Evolutionary conservation across 768 basidiomycete species (phyloP).

Genomic region (Trametes cinnabarina): DNA sequence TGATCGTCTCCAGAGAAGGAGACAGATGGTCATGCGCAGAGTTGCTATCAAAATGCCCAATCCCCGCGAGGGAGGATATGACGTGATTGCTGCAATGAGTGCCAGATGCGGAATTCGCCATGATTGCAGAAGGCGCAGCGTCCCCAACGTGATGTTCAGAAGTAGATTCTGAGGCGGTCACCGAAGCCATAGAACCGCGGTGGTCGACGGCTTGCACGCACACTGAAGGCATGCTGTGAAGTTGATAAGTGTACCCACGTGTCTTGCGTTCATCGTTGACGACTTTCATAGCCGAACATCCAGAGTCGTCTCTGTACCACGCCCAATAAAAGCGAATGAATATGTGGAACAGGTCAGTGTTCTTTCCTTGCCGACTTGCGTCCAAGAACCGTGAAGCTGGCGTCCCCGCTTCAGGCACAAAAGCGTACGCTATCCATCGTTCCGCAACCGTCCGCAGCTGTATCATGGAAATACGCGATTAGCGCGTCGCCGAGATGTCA

Average conservation of each 20-base stretch:
- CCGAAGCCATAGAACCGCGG: too few species aligned
- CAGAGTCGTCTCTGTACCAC: constrained; percentile 1
- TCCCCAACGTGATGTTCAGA: too few species aligned
- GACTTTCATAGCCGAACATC: constrained; percentile 1
- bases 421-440: constrained; percentile 4
- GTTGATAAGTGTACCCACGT: constrained; percentile 9
- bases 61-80: too few species aligned
- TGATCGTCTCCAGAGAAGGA: too few species aligned
- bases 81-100: too few species aligned
- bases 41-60: too few species aligned
- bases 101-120: too few species aligned
- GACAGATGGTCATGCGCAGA: too few species aligned
- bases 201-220: too few species aligned
- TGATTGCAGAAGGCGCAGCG: too few species aligned
- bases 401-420: neutral
- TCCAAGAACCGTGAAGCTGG: neutral
- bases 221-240: neutral
- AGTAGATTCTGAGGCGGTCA: too few species aligned
- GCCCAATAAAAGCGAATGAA: constrained; percentile 31
- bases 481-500: neutral
- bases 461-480: neutral
- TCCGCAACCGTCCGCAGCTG: neutral
- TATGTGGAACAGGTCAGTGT: constrained; percentile 2
- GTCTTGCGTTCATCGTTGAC: constrained; percentile 8
- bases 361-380: neutral